Percentiles rank a stretch among this genome's conserved stretches.
Conservation (phyloP, 768 basidiomycete genomes). For the Rhodotorula graminis region DNA sequence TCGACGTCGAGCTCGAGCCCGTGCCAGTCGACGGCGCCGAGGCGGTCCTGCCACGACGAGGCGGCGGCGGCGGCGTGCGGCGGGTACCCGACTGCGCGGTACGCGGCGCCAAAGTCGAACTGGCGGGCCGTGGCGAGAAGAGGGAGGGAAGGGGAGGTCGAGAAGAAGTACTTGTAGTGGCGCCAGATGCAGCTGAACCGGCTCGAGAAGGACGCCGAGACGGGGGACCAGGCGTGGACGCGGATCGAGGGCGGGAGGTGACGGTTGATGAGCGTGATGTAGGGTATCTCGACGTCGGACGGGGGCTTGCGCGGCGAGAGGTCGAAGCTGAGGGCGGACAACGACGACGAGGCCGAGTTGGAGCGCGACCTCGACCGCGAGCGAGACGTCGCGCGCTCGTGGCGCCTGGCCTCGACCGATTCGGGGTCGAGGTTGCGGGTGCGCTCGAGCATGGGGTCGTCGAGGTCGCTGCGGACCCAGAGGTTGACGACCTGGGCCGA, state of each 20-base stretch:
- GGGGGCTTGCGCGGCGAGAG: slow-evolving; percentile 28
- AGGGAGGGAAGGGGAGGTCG: slow-evolving; percentile 48
- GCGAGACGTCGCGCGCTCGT: neutral
- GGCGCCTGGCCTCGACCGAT: slow-evolving; percentile 24
- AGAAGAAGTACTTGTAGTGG: slow-evolving; percentile 98
- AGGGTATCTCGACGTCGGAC: slow-evolving; percentile 59
- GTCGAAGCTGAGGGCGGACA: neutral
- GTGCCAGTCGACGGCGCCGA: slow-evolving; percentile 17
- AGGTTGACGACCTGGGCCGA: slow-evolving; percentile 89
- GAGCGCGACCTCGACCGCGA: slow-evolving; percentile 4
- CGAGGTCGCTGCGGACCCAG: slow-evolving; percentile 72
- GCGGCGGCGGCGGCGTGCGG: slow-evolving; percentile 1
- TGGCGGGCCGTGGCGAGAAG: slow-evolving; percentile 24
- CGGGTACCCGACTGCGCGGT: slow-evolving; percentile 19
- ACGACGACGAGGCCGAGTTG: neutral
- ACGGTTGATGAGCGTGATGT: slow-evolving; percentile 74
- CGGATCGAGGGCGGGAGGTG: slow-evolving; percentile 85
- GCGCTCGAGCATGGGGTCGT: slow-evolving; percentile 39
- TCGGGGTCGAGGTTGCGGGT: slow-evolving; percentile 35
- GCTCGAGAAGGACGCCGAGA: slow-evolving; percentile 71
- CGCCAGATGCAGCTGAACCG: slow-evolving; percentile 78
- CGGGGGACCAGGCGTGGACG: slow-evolving; percentile 88
- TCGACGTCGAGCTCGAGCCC: slow-evolving; percentile 58
- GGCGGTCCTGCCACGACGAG: slow-evolving; percentile 19
- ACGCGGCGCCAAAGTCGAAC: slow-evolving; percentile 35